These are phyloP conservation scores for Phytophthora meadii DNA, from an alignment of 352 stramenopile genomes.

Conservation along the genomic window DNA sequence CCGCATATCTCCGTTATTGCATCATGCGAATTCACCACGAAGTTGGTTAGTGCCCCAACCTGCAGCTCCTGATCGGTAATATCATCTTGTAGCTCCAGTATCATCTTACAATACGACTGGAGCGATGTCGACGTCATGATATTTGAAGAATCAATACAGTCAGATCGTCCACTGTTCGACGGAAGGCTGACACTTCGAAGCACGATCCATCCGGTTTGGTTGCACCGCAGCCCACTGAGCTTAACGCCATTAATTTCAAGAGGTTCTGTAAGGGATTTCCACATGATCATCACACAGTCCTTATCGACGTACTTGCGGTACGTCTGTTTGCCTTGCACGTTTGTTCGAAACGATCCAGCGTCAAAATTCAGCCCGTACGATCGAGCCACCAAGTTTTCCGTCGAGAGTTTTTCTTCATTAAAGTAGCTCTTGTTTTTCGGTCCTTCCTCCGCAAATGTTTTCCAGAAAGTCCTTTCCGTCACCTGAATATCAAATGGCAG, in stretches of 20 bases:
- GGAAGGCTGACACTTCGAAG: constrained; percentile 23
- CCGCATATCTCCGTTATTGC: constrained; percentile 37
- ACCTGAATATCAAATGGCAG: constrained; percentile 45
- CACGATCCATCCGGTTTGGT: constrained; percentile 40
- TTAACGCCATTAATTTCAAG: constrained; percentile 47
- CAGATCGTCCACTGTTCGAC: not conserved
- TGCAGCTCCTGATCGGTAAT: constrained; percentile 54
- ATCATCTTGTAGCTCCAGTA: constrained; percentile 54
- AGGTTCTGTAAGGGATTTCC: constrained; percentile 55
- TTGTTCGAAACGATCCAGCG: constrained; percentile 30
- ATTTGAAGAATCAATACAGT: constrained; percentile 5
- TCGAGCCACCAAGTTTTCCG: constrained; percentile 39
- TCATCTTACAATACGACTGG: constrained; percentile 63
- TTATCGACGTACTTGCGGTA: constrained; percentile 50
- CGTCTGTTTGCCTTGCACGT: constrained; percentile 54
- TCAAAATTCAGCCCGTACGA: constrained; percentile 41
- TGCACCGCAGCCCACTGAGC: constrained; percentile 40
- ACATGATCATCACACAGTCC: constrained; percentile 48
- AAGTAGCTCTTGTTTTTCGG: constrained; percentile 42
- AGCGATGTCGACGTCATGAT: constrained; percentile 42
- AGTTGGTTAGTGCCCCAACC: constrained; percentile 51
- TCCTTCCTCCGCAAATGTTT: constrained; percentile 37
- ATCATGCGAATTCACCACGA: constrained; percentile 51
- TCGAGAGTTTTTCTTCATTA: constrained; percentile 37
- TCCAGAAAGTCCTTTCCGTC: constrained; percentile 44